Evolutionary conservation across 2,329 filamentous ascomycete genomes (phyloP).

Genomic region (Colletotrichum tropicicola): DNA sequence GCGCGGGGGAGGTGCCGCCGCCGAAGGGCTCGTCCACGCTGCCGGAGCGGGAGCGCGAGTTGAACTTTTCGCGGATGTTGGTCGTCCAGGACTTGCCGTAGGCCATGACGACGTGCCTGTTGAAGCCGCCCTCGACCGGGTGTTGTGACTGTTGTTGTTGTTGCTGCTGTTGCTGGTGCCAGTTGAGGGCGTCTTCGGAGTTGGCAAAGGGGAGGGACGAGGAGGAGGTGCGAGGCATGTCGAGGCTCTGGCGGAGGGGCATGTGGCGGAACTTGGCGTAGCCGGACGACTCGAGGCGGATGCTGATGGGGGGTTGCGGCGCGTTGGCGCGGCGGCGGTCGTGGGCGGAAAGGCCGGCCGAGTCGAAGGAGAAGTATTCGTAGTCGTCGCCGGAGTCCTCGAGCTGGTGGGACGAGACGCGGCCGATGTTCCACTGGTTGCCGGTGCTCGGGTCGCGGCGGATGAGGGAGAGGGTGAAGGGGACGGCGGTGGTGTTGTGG

Average conservation of each 20-base stretch:
- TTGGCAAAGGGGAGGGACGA: conserved; percentile 18
- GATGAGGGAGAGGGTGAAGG: conserved; percentile 71
- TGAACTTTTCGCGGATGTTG: conserved; percentile 56
- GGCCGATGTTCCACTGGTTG: conserved; percentile 80
- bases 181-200: conserved; percentile 24
- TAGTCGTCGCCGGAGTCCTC: conserved; percentile 46
- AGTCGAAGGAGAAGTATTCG: conserved; percentile 34
- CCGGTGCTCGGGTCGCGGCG: conserved; percentile 76
- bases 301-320: conserved; percentile 54
- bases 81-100: conserved; percentile 61
- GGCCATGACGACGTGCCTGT: conserved; percentile 65
- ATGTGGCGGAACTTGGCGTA: conserved; percentile 66
- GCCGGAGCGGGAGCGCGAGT: conserved; percentile 36
- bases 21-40: conserved; percentile 30
- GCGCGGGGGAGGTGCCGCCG: conserved; percentile 2
- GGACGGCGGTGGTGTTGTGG: conserved; percentile 44
- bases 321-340: conserved; percentile 30
- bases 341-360: conserved; percentile 32
- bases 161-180: conserved; percentile 23
- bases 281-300: conserved; percentile 63
- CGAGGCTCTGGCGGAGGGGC: conserved; percentile 48
- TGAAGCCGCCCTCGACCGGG: conserved; percentile 47
- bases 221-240: conserved; percentile 31
- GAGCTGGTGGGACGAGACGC: conserved; percentile 64
- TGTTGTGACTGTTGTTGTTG: neutral